phyloP scores from a whole-genome alignment of 2,329 filamentous ascomycete genomes.

The Venturia nashicola region DNA sequence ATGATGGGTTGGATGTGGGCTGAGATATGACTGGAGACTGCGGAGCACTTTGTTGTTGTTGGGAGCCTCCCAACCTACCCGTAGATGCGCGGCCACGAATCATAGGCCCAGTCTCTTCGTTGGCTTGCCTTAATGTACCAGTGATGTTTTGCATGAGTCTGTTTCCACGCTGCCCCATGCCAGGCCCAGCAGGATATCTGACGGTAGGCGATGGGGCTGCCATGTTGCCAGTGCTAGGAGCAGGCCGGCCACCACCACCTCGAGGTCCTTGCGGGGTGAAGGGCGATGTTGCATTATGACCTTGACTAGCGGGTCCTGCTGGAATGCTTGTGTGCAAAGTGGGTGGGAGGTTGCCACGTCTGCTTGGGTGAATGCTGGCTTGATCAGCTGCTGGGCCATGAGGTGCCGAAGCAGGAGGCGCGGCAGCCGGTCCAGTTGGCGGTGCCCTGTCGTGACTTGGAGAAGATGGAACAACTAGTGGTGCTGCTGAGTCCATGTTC shows the following conservation, averaged over 20 bases:
- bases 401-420: conserved; percentile 18
- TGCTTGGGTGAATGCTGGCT: conserved; percentile 40
- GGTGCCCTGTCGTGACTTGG: conserved; percentile 13
- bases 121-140: neutral
- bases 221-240: conserved; percentile 4
- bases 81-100: neutral
- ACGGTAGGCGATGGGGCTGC: neutral
- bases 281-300: neutral
- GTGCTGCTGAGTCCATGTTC: conserved; percentile 7
- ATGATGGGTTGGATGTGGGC: neutral
- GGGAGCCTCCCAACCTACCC: neutral
- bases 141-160: neutral
- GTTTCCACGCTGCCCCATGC: neutral
- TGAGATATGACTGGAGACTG: neutral
- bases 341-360: conserved; percentile 31
- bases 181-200: conserved; percentile 1
- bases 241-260: neutral
- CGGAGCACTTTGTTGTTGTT: neutral
- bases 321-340: conserved; percentile 4
- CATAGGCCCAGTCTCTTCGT: neutral
- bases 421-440: conserved; percentile 14
- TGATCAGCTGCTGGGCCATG: conserved; percentile 25
- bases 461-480: conserved; percentile 16
- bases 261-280: conserved; percentile 10
- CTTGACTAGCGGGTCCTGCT: neutral